phyloP scores from a whole-genome alignment of 1,284 basidiomycete genomes.

The Fomitopsis palustris region DNA sequence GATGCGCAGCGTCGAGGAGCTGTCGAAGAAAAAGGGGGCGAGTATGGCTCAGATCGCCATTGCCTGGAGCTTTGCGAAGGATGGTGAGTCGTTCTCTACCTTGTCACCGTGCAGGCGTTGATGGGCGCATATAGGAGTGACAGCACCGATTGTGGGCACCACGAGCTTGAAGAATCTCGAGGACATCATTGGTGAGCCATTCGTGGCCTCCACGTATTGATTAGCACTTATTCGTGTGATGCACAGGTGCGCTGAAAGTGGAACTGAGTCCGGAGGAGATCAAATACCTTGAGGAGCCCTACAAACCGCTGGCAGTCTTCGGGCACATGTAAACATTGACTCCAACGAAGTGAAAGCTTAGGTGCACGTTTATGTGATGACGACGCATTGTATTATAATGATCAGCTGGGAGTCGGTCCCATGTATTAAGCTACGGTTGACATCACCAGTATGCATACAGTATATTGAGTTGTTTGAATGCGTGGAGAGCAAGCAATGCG shows the following conservation, averaged over 20 bases:
- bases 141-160: conserved; percentile 52
- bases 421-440: too few relatives aligned
- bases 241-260: conserved; percentile 26
- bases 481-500: too few relatives aligned
- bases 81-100: conserved; percentile 24
- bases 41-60: conserved; percentile 36
- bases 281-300: conserved; percentile 19
- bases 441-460: too few relatives aligned
- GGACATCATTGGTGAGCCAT: conserved; percentile 41
- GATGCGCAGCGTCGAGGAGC: conserved; percentile 33
- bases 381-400: too few relatives aligned
- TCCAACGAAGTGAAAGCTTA: too few relatives aligned
- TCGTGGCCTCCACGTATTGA: neutral
- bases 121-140: conserved; percentile 28
- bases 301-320: conserved; percentile 1
- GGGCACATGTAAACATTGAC: too few relatives aligned
- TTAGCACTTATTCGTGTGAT: neutral
- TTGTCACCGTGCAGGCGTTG: conserved; percentile 21
- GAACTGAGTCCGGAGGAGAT: conserved; percentile 15
- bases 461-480: too few relatives aligned
- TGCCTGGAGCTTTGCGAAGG: conserved; percentile 25
- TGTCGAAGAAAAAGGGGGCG: conserved; percentile 35
- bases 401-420: too few relatives aligned
- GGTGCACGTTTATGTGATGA: too few relatives aligned
- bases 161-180: conserved; percentile 47